Conservation (phyloP, 306 rosid species). For the Citrullus colocynthis region DNA sequence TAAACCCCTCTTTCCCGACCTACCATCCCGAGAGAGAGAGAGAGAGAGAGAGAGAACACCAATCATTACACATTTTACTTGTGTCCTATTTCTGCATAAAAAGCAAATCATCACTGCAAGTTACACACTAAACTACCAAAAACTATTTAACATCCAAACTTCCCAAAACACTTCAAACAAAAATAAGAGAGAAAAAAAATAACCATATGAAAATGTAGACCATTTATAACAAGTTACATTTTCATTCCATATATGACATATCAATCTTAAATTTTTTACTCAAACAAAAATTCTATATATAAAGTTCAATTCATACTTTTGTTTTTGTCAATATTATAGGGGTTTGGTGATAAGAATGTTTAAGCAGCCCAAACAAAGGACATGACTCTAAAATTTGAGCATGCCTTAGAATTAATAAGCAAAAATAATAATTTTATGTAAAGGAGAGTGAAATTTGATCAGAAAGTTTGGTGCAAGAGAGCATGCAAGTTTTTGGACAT, state of each 20-base stretch:
- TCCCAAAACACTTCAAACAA: background rate
- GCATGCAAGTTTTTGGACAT: slow-evolving; percentile 37
- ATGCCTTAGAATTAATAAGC: slow-evolving; percentile 24
- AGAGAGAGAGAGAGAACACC: background rate
- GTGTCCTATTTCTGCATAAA: background rate
- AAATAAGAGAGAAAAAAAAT: background rate
- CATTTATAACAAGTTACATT: background rate
- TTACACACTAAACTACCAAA: background rate
- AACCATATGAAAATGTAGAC: background rate
- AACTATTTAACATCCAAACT: background rate
- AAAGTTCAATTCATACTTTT: background rate
- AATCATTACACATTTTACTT: background rate
- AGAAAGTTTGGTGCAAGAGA: slow-evolving; percentile 85
- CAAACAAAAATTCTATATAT: background rate
- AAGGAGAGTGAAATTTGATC: slow-evolving; percentile 90
- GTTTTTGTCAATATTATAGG: background rate
- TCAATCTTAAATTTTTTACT: background rate
- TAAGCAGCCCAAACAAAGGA: slow-evolving; percentile 8
- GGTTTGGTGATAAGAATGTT: slow-evolving; percentile 3
- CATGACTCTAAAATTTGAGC: slow-evolving; percentile 44
- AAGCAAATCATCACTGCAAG: background rate
- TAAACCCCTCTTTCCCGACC: background rate
- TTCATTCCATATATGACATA: background rate
- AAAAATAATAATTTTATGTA: slow-evolving; percentile 1
- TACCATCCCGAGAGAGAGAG: background rate